Base-by-base conservation (phyloP, 805 yeast genomes). In the Ogataea saltuana region DNA sequence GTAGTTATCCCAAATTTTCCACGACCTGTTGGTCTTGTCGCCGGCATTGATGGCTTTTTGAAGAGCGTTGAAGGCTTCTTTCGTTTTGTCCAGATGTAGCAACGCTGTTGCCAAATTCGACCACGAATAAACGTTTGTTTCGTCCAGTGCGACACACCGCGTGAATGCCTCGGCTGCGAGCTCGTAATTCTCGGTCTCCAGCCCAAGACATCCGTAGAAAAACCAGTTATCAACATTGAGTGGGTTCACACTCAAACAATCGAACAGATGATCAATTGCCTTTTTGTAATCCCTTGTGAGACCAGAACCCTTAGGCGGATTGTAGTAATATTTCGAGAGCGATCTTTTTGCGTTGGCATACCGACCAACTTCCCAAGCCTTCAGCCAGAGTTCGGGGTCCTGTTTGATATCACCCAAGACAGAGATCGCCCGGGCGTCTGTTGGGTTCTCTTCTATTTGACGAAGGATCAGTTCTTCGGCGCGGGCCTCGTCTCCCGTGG, bases 1-100 rank as follows among this genome's bases (percentile, higher is more conserved):
- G 56, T 81, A 88, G 60, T 93, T 93, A 55, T 88, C 93, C 85
- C 91, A 90, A 25, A 93, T 80, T 54, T 86, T 79, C 96, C 97
- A 87, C 38, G 90, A 86, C 41, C 77, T 78, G 52, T 78, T 81
- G 10, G 74, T 71, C 19, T 81, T 78, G 35, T 81, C 83, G 27
- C 88, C 83, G 23, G 74, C 73, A 30, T 83, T 69, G 15, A 87
- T 74, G 0, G 98, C 97, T 50, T 81, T 81, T 56, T 84, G 81
- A 53, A 91, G 70, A 1, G 99, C 97, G 49, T 78, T 81, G 58
- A 87, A 83, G 0, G 98, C 96, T 52, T 88, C 95, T 49, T 77
- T 75, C 16, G 76, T 63, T 61, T 86, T 85, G 41, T 76, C 82
- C 40, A 76, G 58, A 49, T 76, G 76, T 29, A 89, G 66, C 42